Percentiles rank a stretch among this genome's conserved stretches.
These are phyloP conservation scores for Fusarium sp. DNA, from an alignment of 2,329 filamentous ascomycete species.

Conservation along the genomic window DNA sequence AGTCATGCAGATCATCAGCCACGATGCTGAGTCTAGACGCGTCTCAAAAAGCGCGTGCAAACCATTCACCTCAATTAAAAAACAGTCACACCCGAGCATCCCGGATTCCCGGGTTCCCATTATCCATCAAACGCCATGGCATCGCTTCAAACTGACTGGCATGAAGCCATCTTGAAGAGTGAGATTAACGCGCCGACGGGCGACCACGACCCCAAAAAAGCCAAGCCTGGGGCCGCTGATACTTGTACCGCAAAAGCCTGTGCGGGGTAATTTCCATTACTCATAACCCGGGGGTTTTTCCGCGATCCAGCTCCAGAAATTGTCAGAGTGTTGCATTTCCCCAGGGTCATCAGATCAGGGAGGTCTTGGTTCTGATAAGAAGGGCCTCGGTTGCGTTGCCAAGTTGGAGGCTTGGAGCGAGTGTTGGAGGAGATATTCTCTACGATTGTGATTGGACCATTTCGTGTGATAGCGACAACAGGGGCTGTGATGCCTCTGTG, in stretches of 20 bases:
- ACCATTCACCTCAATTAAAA: neutral
- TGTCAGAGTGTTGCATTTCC: neutral
- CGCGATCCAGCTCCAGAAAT: neutral
- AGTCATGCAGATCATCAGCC: neutral
- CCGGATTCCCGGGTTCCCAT: neutral
- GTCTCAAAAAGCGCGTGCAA: neutral
- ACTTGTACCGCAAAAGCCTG: slow-evolving; percentile 9
- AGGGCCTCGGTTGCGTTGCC: neutral
- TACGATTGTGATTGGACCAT: neutral
- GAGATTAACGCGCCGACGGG: neutral
- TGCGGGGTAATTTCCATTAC: slow-evolving; percentile 44
- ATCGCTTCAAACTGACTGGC: neutral
- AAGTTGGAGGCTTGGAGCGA: neutral
- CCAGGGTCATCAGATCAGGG: neutral
- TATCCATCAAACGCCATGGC: neutral
- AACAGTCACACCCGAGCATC: neutral
- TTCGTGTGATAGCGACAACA: neutral
- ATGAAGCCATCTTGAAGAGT: neutral
- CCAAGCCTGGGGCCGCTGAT: slow-evolving; percentile 6
- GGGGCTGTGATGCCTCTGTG: neutral
- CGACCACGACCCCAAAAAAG: neutral
- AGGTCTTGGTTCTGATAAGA: neutral
- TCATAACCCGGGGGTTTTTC: slow-evolving; percentile 5
- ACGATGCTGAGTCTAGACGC: neutral
- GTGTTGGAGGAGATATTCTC: neutral